A percentile compares a stretch with the other conserved stretches of the same genome.
phyloP scores from a whole-genome alignment of 2,329 filamentous ascomycete genomes.

The Fusarium armeniacum region DNA sequence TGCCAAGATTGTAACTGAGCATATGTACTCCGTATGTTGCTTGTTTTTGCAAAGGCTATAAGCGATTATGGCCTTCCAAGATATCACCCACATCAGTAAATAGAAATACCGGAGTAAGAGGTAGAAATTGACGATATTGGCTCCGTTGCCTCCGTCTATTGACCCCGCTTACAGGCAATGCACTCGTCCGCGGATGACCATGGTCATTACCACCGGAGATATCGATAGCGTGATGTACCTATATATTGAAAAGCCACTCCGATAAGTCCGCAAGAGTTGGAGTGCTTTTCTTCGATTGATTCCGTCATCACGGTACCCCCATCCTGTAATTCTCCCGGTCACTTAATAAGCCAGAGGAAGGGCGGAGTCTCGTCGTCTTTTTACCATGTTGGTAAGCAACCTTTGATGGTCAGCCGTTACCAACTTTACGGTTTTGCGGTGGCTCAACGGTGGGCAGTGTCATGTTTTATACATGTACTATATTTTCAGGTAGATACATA shows the following conservation, averaged over 20 bases:
- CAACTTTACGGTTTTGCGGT: constrained; percentile 2
- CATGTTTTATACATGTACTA: constrained; percentile 4
- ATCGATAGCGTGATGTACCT: constrained; percentile 24
- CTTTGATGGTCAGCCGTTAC: constrained; percentile 24
- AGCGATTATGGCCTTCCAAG: background rate
- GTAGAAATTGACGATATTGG: constrained; percentile 10
- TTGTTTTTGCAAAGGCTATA: constrained; percentile 11
- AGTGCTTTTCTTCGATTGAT: constrained; percentile 16
- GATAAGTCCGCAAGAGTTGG: constrained; percentile 23
- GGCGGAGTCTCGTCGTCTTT: constrained; percentile 23
- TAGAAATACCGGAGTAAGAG: constrained; percentile 10
- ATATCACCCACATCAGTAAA: background rate
- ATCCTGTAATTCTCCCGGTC: constrained; percentile 11
- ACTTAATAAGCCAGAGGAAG: constrained; percentile 37
- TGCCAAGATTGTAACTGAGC: constrained; percentile 11
- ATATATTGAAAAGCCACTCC: constrained; percentile 4
- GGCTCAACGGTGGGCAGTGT: constrained; percentile 33
- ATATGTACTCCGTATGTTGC: background rate
- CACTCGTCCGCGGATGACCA: constrained; percentile 25
- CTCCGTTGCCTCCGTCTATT: constrained; percentile 30
- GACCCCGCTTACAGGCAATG: constrained; percentile 26
- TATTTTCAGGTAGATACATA: constrained; percentile 4
- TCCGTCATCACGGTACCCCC: constrained; percentile 9
- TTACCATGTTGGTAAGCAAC: constrained; percentile 34
- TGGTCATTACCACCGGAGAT: constrained; percentile 33